Evolutionary conservation across 371 early-diverging fungal genomes (phyloP), one percentile per base, ranked within the genome.

Genomic region (Mortierella sp.): DNA sequence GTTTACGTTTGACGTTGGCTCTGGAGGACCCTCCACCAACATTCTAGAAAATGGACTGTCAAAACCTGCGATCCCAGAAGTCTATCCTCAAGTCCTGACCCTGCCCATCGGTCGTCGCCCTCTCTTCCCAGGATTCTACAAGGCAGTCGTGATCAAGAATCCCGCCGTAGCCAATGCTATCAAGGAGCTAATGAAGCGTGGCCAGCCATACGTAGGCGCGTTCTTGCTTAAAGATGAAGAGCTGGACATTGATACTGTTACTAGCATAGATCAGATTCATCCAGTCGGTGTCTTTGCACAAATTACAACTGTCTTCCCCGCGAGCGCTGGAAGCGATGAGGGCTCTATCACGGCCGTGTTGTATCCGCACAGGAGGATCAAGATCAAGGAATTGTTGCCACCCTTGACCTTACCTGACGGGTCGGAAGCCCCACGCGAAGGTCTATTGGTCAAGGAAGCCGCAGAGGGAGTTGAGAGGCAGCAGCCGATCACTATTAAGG

Each of bases 91-190:
- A 74, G 93, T 98, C 0, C 85, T 98, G 70, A 96, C 97, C 20
- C 87, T 98, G 49, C 99, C 99, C 0, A 93, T 98, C 66, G 94
- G 96, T 24, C 90, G 96, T 18, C 91, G 98, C 57, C 98, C 98
- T 8, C 87, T 98, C 47, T 98, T 98, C 77, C 99, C 99, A 22
- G 97, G 97, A 28, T 96, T 97, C 77, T 98, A 97, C 88, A 98
- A 98, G 86, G 96, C 98, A 0, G 94, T 98, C 11, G 95, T 95
- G 26, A 94, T 98, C 73, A 96, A 97, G 84, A 96, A 98, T 74
- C 96, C 96, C 0, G 88, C 93, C 45, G 97, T 97, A 3, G 96
- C 94, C 30, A 89, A 91, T 24, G 97, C 98, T 8, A 94, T 98
- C 61, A 94, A 97, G 78, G 93, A 95, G 66, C 78, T 98, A 30